phyloP scores from a whole-genome alignment of 2,329 filamentous ascomycete species.

The Ampelomyces quisqualis region DNA sequence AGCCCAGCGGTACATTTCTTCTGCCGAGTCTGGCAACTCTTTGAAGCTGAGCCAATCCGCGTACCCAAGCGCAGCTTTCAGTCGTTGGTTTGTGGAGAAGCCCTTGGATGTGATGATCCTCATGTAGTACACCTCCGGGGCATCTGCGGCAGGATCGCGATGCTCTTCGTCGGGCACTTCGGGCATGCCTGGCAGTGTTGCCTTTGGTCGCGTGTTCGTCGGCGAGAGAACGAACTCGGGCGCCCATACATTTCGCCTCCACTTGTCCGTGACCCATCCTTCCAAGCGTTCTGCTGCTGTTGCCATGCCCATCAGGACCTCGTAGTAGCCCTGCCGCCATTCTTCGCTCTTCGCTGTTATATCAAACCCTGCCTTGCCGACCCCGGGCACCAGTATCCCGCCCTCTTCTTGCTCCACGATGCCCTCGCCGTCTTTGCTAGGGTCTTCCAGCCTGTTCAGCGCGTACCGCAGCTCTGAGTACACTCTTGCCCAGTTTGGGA shows the following conservation, averaged over 20 bases:
- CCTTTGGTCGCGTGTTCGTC: constrained; percentile 77
- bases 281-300: constrained; percentile 78
- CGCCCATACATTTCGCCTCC: constrained; percentile 63
- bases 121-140: constrained; percentile 76
- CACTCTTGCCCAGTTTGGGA: constrained; percentile 70
- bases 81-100: constrained; percentile 73
- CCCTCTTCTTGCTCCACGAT: constrained; percentile 59
- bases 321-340: constrained; percentile 84
- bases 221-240: constrained; percentile 75
- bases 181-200: constrained; percentile 64
- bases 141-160: constrained; percentile 64
- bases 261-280: constrained; percentile 71
- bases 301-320: constrained; percentile 75
- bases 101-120: constrained; percentile 79
- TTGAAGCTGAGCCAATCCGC: constrained; percentile 85
- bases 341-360: constrained; percentile 73
- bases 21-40: constrained; percentile 62
- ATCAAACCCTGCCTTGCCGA: constrained; percentile 60
- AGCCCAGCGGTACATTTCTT: constrained; percentile 73
- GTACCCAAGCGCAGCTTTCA: constrained; percentile 80
- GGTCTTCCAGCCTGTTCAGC: constrained; percentile 69
- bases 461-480: constrained; percentile 62
- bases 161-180: constrained; percentile 73
- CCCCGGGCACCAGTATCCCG: constrained; percentile 42
- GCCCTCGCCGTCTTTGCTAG: constrained; percentile 65